Evolutionary conservation across 441 rosid genomes (phyloP).

Genomic region (Eutrema salsugineum): DNA sequence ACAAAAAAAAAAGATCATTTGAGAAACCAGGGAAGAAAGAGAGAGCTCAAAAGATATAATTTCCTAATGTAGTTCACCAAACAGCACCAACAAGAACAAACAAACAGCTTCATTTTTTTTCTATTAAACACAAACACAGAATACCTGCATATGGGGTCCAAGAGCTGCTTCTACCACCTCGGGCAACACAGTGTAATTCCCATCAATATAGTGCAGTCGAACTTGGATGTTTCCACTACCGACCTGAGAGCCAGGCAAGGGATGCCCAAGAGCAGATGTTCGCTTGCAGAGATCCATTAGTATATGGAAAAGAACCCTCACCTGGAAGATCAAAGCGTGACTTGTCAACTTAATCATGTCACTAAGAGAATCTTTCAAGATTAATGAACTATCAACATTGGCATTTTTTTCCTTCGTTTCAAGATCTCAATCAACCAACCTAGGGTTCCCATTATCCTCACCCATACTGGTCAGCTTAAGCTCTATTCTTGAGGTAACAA

Average conservation of each 20-base stretch:
- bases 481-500: not conserved
- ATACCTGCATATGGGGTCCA: conserved; percentile 99
- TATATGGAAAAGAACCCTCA: conserved; percentile 94
- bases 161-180: conserved; percentile 99
- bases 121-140: not conserved
- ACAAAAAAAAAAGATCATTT: not conserved
- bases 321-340: conserved; percentile 48
- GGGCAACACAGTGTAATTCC: conserved; percentile 94
- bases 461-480: conserved; percentile 4
- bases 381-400: conserved; percentile 3
- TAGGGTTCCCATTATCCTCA: not conserved
- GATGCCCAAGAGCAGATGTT: conserved; percentile 71
- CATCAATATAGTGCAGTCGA: conserved; percentile 97
- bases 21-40: conserved; percentile 10
- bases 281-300: conserved; percentile 98
- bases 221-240: conserved; percentile 90
- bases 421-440: conserved; percentile 2
- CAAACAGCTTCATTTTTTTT: not conserved
- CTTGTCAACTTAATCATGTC: not conserved
- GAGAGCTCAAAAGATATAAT: not conserved
- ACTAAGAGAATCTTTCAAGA: not conserved
- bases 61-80: not conserved
- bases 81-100: conserved; percentile 1
- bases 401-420: not conserved
- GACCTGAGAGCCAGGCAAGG: conserved; percentile 95